Evolutionary conservation across 73 alveolate genomes (phyloP).

Genomic region (Paramecium tetraurelia): DNA sequence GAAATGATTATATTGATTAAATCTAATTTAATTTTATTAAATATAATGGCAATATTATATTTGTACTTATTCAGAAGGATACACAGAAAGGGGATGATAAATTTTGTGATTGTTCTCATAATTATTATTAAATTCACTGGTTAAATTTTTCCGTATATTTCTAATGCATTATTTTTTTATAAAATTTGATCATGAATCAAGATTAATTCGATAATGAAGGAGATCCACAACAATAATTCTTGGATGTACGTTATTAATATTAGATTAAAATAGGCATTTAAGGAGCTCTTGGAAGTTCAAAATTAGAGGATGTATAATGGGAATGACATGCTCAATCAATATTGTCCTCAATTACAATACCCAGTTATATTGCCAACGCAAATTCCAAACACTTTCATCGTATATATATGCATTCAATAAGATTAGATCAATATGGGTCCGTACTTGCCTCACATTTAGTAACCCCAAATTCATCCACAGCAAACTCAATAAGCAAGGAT

Average conservation of each 20-base stretch:
- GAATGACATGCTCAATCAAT: background rate
- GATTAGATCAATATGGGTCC: background rate
- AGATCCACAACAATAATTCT: conserved; percentile 8
- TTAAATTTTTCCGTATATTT: background rate
- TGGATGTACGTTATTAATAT: background rate
- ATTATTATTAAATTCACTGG: background rate
- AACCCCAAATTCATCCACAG: background rate
- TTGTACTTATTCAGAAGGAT: background rate
- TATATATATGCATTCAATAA: background rate
- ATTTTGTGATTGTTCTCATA: background rate
- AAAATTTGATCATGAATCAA: background rate
- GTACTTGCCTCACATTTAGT: background rate
- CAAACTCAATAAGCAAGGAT: background rate
- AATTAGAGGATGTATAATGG: background rate
- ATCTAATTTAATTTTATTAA: background rate
- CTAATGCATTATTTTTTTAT: background rate
- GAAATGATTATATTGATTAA: background rate
- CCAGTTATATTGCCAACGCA: conserved; percentile 9
- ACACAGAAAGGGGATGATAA: background rate
- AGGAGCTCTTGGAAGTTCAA: background rate
- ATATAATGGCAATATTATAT: background rate
- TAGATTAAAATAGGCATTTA: background rate
- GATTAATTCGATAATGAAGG: background rate
- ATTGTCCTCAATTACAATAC: background rate
- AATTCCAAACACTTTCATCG: conserved; percentile 14